These are phyloP conservation scores for Sicyos baderoa DNA, from an alignment of 306 rosid species.

Conservation along the genomic window DNA sequence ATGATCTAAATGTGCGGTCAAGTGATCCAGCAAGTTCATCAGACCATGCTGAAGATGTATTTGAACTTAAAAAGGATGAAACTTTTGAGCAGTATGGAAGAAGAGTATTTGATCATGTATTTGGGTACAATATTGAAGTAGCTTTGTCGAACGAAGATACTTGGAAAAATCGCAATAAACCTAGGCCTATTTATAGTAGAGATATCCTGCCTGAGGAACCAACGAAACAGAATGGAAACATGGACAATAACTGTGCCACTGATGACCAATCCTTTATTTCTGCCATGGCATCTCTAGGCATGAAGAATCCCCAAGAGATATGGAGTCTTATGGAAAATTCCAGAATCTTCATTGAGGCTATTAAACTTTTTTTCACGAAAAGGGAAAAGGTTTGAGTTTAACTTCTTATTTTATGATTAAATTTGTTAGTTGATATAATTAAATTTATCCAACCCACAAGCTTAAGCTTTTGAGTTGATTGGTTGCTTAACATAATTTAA, in stretches of 20 bases:
- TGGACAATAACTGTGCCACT: constrained; percentile 33
- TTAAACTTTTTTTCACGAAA: constrained; percentile 61
- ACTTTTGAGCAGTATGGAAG: constrained; percentile 75
- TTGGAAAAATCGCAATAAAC: constrained; percentile 90
- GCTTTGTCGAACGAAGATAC: constrained; percentile 91
- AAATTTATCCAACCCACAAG: no score
- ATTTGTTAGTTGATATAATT: no score
- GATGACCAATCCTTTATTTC: constrained; percentile 49
- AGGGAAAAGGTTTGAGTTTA: constrained; percentile 62
- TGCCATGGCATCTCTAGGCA: constrained; percentile 79
- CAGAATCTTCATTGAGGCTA: constrained; percentile 65
- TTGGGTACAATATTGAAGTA: constrained; percentile 82
- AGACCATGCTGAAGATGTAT: constrained; percentile 58
- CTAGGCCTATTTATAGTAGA: constrained; percentile 68
- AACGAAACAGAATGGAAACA: constrained; percentile 59
- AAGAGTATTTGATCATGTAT: constrained; percentile 89
- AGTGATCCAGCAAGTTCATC: constrained; percentile 82
- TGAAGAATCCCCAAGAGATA: constrained; percentile 96
- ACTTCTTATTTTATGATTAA: constrained; percentile 21
- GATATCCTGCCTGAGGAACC: constrained; percentile 53
- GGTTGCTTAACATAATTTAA: no score
- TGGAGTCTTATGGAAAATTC: constrained; percentile 87
- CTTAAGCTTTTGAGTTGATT: no score
- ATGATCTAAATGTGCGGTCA: constrained; percentile 83
- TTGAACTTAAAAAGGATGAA: constrained; percentile 70